Evolutionary conservation across 768 basidiomycete species (phyloP), one percentile per base, ranked within the genome.

Genomic region (Cystobasidium onofrii): DNA sequence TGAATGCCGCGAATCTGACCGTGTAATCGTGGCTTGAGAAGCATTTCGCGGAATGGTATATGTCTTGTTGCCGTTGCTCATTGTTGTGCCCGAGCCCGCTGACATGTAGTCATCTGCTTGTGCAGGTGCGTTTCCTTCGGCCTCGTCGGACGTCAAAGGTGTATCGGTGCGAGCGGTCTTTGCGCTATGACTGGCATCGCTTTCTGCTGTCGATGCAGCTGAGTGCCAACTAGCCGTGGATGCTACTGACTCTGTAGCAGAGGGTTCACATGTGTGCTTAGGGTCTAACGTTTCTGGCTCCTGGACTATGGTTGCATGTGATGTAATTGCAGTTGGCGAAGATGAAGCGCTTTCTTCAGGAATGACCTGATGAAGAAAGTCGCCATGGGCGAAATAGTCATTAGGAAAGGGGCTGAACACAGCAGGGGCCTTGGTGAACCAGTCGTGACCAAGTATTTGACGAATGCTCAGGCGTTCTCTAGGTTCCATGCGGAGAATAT

Each of bases 391-490:
- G 23, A 65, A 44, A 25, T 57, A 46, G 34, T 70, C 50, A 36
- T 25, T 41, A 12, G 34, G 10, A 7, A 29, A 52, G 6, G 61
- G 61, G 31, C 43, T 54, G 62, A 64, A 36, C 7, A 64, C 25
- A 23, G 61, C 18, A 1, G 23, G 34, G 3, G 57, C 29, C 50
- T 77, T 77, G 27, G 34, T 86, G 81, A 96, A 98, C 94, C 95
- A 98, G 0, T 88, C 81, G 79, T 94, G 92, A 0, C 85, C 83
- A 33, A 97, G 84, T 63, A 96, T 94, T 78, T 90, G 89, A 25
- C 90, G 86, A 76, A 97, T 92, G 13, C 87, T 86, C 36, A 88
- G 83, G 12, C 95, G 89, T 74, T 88, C 86, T 13, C 85, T 80
- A 1, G 90, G 88, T 77, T 95, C 92, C 62, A 86, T 87, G 74